Evolutionary conservation across 1,284 basidiomycete species (phyloP), one percentile per base, ranked within the genome.

Genomic region (Boletus smithii): DNA sequence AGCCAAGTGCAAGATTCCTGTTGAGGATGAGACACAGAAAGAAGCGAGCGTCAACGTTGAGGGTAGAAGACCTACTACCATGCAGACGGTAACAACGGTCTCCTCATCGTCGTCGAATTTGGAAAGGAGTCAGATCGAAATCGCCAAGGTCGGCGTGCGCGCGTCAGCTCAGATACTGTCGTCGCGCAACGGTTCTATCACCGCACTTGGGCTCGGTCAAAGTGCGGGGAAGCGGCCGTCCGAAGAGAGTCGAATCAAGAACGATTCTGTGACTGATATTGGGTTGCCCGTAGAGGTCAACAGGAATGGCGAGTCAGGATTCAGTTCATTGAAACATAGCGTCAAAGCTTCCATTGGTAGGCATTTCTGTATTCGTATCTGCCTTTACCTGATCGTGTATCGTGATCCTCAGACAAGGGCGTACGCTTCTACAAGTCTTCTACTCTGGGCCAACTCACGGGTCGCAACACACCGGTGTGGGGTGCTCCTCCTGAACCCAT

Each of bases 281-380:
- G 63, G 58, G 4, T 44, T 65, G 8, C 66, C 62, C 5, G 22
- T 46, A 17, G 65, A 68, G 14, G 36, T 49, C 13, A 46, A 31
- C 31, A 52, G 63, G 44, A 52, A 48, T 18, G 46, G 38, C 29
- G 67, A 68, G 42, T 59, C 53, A 8, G 66, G 63, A 36, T 53
- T 66, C 13, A 50, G 6, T 22, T 61, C 63, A 17, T 41, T 88
- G 57, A 86, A 77, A 63, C 84, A 87, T 53, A 80, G 77, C 48
- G 72, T 89, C 53, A 85, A 77, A 61, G 71, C 76, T 52, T 88
- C 85, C 3, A 78, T 89, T 51, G 85, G 86, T 86, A 55, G 32
- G 73, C 60, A 31, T 20, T 34, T 16, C 36, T 23, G 11, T 16
- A 27, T 10, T 11, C 11, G 4, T 53, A 13, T 46, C 10, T n/a